Base-by-base conservation (phyloP, 306 rosid species). In the Lotus japonicus region DNA sequence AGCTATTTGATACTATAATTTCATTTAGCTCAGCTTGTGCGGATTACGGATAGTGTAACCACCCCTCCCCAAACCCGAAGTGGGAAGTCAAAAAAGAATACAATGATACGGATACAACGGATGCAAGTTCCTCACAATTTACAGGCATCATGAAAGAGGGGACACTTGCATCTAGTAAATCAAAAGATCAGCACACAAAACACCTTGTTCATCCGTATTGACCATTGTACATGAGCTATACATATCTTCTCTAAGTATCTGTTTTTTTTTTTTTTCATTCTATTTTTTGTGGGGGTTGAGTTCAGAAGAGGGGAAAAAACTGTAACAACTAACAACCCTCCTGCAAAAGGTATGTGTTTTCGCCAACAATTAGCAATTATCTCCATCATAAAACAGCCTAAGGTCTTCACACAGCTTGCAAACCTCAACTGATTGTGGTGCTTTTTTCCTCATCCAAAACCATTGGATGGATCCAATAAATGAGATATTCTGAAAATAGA, bases 241-340 rank as follows among this genome's bases (percentile, higher is more conserved):
- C 82, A 76, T 6, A 43, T 68, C 67, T 67, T 54, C 61, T 19
- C 64, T 56, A 76, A 53, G 2, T 1, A 7, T 2, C 7, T 58
- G 7, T 15, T 33, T 13, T 15, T 13, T 45, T n/a, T n/a, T n/a
- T n/a, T n/a, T n/a, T n/a, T n/a, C n/a, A n/a, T n/a, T n/a, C n/a
- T n/a, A n/a, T n/a, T n/a, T n/a, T n/a, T n/a, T n/a, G n/a, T n/a
- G n/a, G n/a, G n/a, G n/a, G n/a, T n/a, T n/a, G n/a, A n/a, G n/a
- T n/a, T n/a, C n/a, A n/a, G n/a, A n/a, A n/a, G n/a, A n/a, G n/a
- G n/a, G n/a, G n/a, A n/a, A n/a, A n/a, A n/a, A n/a, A n/a, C n/a
- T n/a, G n/a, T n/a, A n/a, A n/a, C n/a, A n/a, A n/a, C n/a, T n/a
- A 54, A 60, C 39, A 63, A 11, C 80, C 81, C 84, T 45, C 33